phyloP scores from a whole-genome alignment of 208 protist genomes.

The Crithidia sp. region DNA sequence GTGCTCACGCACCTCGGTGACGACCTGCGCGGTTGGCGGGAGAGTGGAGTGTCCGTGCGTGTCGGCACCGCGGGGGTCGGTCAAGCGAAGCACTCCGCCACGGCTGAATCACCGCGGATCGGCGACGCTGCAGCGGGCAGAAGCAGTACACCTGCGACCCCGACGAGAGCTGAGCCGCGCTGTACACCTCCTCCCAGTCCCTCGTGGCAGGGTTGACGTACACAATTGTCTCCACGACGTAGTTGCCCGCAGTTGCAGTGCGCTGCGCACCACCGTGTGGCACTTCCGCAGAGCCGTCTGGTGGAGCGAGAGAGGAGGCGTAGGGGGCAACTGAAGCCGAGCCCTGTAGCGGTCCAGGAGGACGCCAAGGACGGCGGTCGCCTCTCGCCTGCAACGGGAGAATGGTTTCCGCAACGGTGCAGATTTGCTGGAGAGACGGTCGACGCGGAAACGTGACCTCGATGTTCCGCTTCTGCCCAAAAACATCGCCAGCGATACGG shows the following conservation, averaged over 20 bases:
- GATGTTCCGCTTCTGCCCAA: slow-evolving; percentile 43
- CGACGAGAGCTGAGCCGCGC: slow-evolving; percentile 55
- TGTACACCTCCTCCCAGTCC: slow-evolving; percentile 63
- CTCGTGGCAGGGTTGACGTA: slow-evolving; percentile 45
- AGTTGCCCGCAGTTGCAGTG: background rate
- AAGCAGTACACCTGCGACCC: slow-evolving; percentile 70
- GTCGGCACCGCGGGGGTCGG: no score
- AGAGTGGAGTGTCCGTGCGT: background rate
- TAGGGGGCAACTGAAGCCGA: background rate
- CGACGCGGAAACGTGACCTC: slow-evolving; percentile 51
- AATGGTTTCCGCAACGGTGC: slow-evolving; percentile 51
- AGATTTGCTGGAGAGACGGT: slow-evolving; percentile 65
- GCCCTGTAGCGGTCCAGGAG: slow-evolving; percentile 3
- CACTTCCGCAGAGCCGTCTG: background rate
- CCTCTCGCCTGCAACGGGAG: slow-evolving; percentile 25
- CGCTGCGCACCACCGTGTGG: background rate
- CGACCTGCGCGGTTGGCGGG: background rate
- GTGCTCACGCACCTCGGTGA: slow-evolving; percentile 10
- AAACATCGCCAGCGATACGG: slow-evolving; percentile 37
- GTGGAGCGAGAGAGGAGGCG: background rate
- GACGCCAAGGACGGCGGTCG: slow-evolving; percentile 5
- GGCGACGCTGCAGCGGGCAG: slow-evolving; percentile 19
- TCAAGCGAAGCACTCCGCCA: background rate
- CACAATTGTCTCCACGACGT: slow-evolving; percentile 47
- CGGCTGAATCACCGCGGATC: background rate